Percentiles rank a stretch among this genome's conserved stretches.
phyloP scores from a whole-genome alignment of 257 asterid species.

The Solanum stenotomum region DNA sequence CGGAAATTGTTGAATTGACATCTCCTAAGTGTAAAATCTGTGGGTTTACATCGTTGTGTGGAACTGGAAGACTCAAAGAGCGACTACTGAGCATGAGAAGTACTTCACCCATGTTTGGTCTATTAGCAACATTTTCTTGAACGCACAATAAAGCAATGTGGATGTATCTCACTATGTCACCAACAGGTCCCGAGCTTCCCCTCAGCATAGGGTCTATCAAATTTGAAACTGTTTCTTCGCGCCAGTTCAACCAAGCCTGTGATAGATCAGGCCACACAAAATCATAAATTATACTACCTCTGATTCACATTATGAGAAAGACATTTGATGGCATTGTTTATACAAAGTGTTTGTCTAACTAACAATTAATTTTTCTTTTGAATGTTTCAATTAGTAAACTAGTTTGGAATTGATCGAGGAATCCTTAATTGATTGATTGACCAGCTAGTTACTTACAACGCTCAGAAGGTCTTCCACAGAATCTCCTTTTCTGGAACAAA shows the following conservation, averaged over 20 bases:
- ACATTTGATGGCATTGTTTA: background rate
- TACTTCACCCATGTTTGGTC: conserved; percentile 22
- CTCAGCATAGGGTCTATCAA: conserved; percentile 2
- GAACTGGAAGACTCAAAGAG: conserved; percentile 1
- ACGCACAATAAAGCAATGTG: background rate
- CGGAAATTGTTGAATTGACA: background rate
- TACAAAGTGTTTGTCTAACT: background rate
- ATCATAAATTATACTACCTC: background rate
- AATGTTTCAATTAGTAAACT: background rate
- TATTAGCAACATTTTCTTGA: conserved; percentile 11
- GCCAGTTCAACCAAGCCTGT: conserved; percentile 23
- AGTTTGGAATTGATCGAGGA: background rate
- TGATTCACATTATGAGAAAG: background rate
- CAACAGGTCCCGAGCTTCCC: background rate
- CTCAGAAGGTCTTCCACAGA: background rate
- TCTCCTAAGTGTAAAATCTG: background rate
- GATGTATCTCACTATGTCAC: conserved; percentile 10
- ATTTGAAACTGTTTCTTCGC: background rate
- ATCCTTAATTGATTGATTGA: background rate
- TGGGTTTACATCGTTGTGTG: background rate
- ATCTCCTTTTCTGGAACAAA: background rate
- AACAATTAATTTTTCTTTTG: background rate
- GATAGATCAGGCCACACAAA: too few species aligned
- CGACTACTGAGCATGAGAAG: conserved; percentile 18
- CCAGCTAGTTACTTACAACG: background rate